Evolutionary conservation across 306 rosid genomes (phyloP), one percentile per base, ranked within the genome.

Genomic region (Prunus mume): DNA sequence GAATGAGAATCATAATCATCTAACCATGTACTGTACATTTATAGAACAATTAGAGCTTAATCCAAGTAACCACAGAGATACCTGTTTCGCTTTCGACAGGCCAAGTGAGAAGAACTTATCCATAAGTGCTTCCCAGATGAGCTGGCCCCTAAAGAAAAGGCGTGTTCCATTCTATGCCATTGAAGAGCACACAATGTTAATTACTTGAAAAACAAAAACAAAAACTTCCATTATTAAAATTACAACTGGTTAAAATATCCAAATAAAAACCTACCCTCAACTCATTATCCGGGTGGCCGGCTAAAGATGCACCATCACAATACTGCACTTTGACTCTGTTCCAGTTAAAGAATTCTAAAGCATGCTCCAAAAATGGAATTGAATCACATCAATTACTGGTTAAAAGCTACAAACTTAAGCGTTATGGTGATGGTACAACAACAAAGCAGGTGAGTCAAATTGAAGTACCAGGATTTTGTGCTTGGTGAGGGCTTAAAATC

Each of bases 261-360:
- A 61, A 45, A 69, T 28, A 50, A 24, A 75, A 49, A 74, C 65
- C 52, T 80, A 92, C 90, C 83, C 89, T 86, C 49, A 71, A 74
- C 85, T 94, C 96, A 56, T 79, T 87, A 65, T 83, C 91, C 4
- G 96, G 96, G 84, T 88, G 90, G 73, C 98, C 88, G 65, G 97
- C 87, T 63, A 95, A 86, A 60, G 97, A 92, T 24, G 97, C 97
- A 11, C 97, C 98, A 58, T 95, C 98, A 82, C 98, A 95, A 68
- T 95, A 95, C 65, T 97, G 92, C 71, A 95, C 79, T 90, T 84
- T 90, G 87, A 95, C 93, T 84, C 89, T 90, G 88, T 95, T 95
- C 98, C 98, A 92, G 86, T 89, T 92, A 83, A 81, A 95, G 87
- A 95, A 95, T 79, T 92, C 98, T 95, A 84, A 72, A 76, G 60